Conservation (phyloP, 495 filamentous ascomycete genomes). For the Letharia lupina region DNA sequence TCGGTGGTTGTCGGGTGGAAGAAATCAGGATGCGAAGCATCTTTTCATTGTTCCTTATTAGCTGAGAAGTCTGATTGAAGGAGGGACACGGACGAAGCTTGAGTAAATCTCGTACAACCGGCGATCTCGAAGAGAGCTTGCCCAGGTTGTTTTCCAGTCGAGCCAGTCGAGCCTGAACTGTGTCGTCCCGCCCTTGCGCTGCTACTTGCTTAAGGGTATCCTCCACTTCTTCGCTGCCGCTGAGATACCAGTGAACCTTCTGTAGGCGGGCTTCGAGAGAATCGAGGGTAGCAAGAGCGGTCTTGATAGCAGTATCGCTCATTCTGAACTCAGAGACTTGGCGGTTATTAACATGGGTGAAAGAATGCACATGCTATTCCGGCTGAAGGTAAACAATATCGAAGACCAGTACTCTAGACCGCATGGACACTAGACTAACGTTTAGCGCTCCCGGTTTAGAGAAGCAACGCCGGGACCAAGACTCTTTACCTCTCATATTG, state of each 20-base stretch:
- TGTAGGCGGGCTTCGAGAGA: slow-evolving; percentile 69
- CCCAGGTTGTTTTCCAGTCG: slow-evolving; percentile 55
- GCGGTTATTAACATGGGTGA: not conserved
- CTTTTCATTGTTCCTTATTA: slow-evolving; percentile 27
- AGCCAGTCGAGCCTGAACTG: slow-evolving; percentile 47
- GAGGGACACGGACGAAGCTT: slow-evolving; percentile 31
- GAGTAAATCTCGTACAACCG: slow-evolving; percentile 44
- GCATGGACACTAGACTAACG: no score
- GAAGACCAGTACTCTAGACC: no score
- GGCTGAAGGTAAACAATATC: no score
- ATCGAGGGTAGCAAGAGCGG: slow-evolving; percentile 53
- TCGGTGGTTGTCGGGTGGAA: slow-evolving; percentile 40
- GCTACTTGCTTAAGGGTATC: slow-evolving; percentile 36
- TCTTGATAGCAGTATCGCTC: not conserved
- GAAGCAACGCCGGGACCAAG: no score
- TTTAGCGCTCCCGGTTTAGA: not conserved
- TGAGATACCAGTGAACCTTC: slow-evolving; percentile 65
- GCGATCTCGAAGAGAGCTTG: slow-evolving; percentile 39
- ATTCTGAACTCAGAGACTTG: not conserved
- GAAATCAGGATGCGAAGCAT: slow-evolving; percentile 50
- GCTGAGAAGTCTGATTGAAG: not conserved
- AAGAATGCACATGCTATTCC: no score
- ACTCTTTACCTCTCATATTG: no score
- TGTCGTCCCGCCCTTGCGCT: slow-evolving; percentile 38
- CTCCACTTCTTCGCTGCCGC: slow-evolving; percentile 44